Conservation (phyloP, 441 rosid species). For the Euphorbia corollata region DNA sequence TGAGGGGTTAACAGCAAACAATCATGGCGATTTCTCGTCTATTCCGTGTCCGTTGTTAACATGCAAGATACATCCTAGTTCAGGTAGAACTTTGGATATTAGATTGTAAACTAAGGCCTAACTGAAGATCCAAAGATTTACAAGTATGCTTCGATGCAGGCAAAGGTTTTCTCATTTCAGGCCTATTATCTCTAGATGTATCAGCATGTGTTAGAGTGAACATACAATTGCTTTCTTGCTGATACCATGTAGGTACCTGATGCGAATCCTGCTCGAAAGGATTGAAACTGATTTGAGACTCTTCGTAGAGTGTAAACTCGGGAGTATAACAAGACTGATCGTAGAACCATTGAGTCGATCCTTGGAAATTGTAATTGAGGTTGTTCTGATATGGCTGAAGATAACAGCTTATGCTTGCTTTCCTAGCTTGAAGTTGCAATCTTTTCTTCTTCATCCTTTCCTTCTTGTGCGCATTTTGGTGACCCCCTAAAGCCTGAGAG, state of each 20-base stretch:
- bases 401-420: constrained; percentile 64
- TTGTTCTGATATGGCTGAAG: constrained; percentile 57
- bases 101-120: constrained; percentile 46
- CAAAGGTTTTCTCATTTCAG: constrained; percentile 24
- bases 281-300: constrained; percentile 59
- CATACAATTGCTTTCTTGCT: constrained; percentile 22
- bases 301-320: constrained; percentile 43
- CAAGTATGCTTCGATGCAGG: constrained; percentile 40
- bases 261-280: constrained; percentile 30
- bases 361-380: constrained; percentile 21
- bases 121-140: constrained; percentile 61
- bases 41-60: neutral
- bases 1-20: neutral
- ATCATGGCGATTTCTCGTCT: neutral
- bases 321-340: constrained; percentile 35
- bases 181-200: constrained; percentile 24
- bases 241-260: constrained; percentile 26
- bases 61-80: constrained; percentile 14
- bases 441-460: constrained; percentile 89
- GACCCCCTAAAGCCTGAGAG: constrained; percentile 95
- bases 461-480: constrained; percentile 95
- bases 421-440: constrained; percentile 78
- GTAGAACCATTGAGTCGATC: constrained; percentile 36
- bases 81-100: constrained; percentile 26
- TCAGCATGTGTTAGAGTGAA: constrained; percentile 29